Evolutionary conservation across 2,329 filamentous ascomycete species (phyloP), one percentile per base, ranked within the genome.

Genomic region (Diatrype stigma): DNA sequence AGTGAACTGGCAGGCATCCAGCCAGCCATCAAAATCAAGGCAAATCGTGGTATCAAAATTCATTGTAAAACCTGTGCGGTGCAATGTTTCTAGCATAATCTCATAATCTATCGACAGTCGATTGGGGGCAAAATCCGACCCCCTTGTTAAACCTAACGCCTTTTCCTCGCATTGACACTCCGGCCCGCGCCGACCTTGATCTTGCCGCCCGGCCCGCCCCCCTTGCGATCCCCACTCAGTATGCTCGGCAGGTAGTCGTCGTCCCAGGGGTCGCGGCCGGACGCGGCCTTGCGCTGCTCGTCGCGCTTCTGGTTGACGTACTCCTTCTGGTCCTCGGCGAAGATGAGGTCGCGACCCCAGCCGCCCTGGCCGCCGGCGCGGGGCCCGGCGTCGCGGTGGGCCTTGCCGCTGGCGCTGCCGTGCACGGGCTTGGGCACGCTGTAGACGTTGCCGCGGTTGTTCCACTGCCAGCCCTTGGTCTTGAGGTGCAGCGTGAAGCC

Each of bases 321-420:
- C 74, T 99, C 94, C 74, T 96, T 96, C 76, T 99, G 94, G 67
- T 99, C 94, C 72, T 96, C 93, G 0, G 91, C 85, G 10, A 99
- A 73, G 49, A 99, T 89, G 57, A 99, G 73, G 34, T 86, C 84
- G 38, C 81, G 80, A 10, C 92, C 93, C 90, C 94, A 97, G 16
- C 90, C 90, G 40, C 85, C 83, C 71, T 95, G 88, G 1, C 93
- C 93, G 40, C 90, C 91, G 1, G 83, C 84, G 42, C 75, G 62
- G 6, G 70, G 77, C 38, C 90, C 91, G 1, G 83, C 85, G 42
- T 75, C 62, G 6, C 70, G 77, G 73, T 81, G 69, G 72, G 75
- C 78, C 68, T 91, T 90, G 45, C 90, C 91, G 68, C 85, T 96
- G 6, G 92, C 73, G 14, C 82, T 86, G 2, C 94, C 94, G 54